Percentiles rank a stretch among this genome's conserved stretches.
Evolutionary conservation across 2,329 filamentous ascomycete species (phyloP).

Genomic region (Ophiognomonia clavigignenti-juglandacearum): DNA sequence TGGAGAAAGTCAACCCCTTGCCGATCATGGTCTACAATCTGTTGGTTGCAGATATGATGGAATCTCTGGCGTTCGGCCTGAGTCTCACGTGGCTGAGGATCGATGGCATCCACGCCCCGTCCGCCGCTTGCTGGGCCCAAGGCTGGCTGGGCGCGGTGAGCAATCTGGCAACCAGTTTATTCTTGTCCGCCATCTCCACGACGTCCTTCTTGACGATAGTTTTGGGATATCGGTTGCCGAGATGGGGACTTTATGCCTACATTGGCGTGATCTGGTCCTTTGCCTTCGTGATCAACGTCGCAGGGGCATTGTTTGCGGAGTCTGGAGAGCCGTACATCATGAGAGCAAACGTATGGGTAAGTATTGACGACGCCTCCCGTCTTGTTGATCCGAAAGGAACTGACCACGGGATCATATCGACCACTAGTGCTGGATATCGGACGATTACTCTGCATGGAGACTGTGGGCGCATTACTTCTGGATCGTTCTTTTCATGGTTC

Average conservation of each 20-base stretch:
- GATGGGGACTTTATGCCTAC: background rate
- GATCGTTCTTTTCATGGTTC: slow-evolving; percentile 2
- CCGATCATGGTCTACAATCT: slow-evolving; percentile 16
- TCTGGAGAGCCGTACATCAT: slow-evolving; percentile 2
- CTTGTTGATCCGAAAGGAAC: background rate
- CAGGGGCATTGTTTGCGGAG: background rate
- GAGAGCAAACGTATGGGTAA: slow-evolving; percentile 6
- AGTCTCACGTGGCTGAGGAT: slow-evolving; percentile 13
- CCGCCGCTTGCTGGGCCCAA: slow-evolving; percentile 12
- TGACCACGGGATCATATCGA: background rate
- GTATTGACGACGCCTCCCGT: background rate
- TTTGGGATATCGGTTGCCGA: background rate
- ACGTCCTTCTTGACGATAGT: slow-evolving; percentile 14
- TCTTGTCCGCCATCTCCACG: slow-evolving; percentile 11
- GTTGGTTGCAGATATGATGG: slow-evolving; percentile 15
- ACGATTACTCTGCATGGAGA: slow-evolving; percentile 9
- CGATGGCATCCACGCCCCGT: slow-evolving; percentile 12
- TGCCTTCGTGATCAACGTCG: background rate
- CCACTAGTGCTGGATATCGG: slow-evolving; percentile 16
- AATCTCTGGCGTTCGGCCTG: slow-evolving; percentile 10
- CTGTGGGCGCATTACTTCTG: slow-evolving; percentile 16
- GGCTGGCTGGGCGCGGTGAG: slow-evolving; percentile 16
- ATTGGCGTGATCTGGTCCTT: background rate
- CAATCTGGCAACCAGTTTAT: slow-evolving; percentile 4
- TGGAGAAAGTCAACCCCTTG: slow-evolving; percentile 12